Base-by-base conservation (phyloP, 495 filamentous ascomycete genomes). In the Trichoderma orchidacearum region DNA sequence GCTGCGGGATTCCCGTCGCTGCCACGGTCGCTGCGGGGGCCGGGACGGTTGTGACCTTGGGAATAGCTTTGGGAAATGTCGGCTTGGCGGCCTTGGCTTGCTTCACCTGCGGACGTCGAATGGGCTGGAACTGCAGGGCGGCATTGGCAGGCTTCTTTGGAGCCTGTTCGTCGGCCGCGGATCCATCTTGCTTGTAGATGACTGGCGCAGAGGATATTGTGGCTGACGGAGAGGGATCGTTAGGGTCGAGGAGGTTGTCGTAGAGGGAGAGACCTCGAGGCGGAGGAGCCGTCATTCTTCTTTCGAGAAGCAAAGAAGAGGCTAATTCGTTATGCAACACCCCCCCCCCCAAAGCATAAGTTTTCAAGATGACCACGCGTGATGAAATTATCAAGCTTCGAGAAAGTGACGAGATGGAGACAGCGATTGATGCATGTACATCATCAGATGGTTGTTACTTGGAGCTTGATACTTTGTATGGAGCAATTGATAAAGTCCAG, bases 91-190 rank as follows among this genome's bases (percentile, higher is more conserved):
- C 32, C 63, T 89, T 95, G 38, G 66, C 53, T 64, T 84, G 82
- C 30, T 80, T 74, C 54, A 79, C 66, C 58, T 94, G 88, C 21
- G 91, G 91, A 6, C 75, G 74, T 28, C 72, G 70, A 56, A 78
- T 78, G 36, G 91, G 91, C 66, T 95, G 92, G 72, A 96, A 96
- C 64, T 86, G 85, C 59, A 96, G 76, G 63, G 88, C 86, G 72
- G 87, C 72, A 77, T 83, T 88, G 63, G 88, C 70, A 59, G 79
- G 76, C 73, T 86, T 91, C 75, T 87, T 90, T 32, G 80, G 70
- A 55, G 81, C 73, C 45, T 75, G 71, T 55, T 81, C 79, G 58
- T 82, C 77, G 69, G 48, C 69, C 59, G 29, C 81, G 75, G 48
- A 69, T 69, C 58, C 74, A 60, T 68, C 67, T 57, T 66, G 78